Conservation (phyloP, 176 grass and related monocot genomes). For the Panicum miliaceum region DNA sequence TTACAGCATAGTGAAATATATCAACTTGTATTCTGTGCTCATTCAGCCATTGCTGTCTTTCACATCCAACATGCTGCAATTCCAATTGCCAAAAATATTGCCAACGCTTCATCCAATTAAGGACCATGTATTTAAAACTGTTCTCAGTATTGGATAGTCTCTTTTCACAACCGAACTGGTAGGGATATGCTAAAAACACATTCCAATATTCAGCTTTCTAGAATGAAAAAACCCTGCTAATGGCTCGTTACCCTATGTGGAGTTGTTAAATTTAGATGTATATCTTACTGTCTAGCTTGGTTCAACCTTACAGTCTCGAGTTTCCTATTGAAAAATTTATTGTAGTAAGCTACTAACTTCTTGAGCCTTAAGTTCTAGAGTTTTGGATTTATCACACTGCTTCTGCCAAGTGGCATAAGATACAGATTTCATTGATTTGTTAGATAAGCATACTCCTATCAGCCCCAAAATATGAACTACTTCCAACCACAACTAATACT, state of each 20-base stretch:
- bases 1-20: not conserved
- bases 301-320: not conserved
- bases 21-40: not conserved
- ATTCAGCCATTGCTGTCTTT: not conserved
- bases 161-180: conserved; percentile 8
- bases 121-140: not conserved
- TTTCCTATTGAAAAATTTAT: not conserved
- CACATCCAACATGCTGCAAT: not conserved
- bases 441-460: not conserved
- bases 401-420: not conserved
- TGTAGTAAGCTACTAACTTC: not conserved
- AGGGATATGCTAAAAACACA: not conserved
- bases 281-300: not conserved
- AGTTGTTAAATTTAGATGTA: not conserved
- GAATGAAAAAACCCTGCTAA: not conserved
- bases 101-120: not conserved
- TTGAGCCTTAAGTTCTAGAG: not conserved
- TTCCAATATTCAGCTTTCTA: not conserved
- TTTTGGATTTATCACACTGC: not conserved
- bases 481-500: not conserved
- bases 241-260: not conserved
- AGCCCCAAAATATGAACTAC: not conserved
- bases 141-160: not conserved
- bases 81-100: not conserved
- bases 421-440: not conserved